A percentile compares a stretch with the other conserved stretches of the same genome.
These are phyloP conservation scores for Fusarium oxysporum DNA, from an alignment of 2,329 filamentous ascomycete genomes.

Conservation along the genomic window DNA sequence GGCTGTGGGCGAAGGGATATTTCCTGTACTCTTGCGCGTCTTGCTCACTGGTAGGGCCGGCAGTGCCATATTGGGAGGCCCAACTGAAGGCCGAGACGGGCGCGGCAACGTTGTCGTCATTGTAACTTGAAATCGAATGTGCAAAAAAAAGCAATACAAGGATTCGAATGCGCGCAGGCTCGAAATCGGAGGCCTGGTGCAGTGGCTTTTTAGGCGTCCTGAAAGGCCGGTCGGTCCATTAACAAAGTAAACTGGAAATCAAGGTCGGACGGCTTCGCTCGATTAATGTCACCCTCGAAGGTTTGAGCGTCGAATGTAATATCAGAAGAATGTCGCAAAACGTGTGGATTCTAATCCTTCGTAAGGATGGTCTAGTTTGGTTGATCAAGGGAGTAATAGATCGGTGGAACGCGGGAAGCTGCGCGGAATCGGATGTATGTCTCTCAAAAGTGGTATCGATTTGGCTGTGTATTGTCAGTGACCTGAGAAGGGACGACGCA, in stretches of 20 bases:
- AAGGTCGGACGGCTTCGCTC: slow-evolving; percentile 25
- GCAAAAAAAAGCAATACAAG: slow-evolving; percentile 10
- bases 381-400: slow-evolving; percentile 38
- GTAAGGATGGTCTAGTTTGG: slow-evolving; percentile 22
- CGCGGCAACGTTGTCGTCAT: slow-evolving; percentile 71
- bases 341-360: slow-evolving; percentile 13
- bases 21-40: slow-evolving; percentile 74
- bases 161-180: slow-evolving; percentile 35
- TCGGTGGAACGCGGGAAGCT: slow-evolving; percentile 39
- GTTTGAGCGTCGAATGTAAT: neutral
- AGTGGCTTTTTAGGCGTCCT: slow-evolving; percentile 37
- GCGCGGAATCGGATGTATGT: slow-evolving; percentile 22
- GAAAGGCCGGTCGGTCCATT: slow-evolving; percentile 46
- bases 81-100: slow-evolving; percentile 74
- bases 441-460: slow-evolving; percentile 31
- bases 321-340: slow-evolving; percentile 21
- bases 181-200: slow-evolving; percentile 34
- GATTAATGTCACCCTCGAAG: slow-evolving; percentile 27
- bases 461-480: slow-evolving; percentile 40
- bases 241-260: slow-evolving; percentile 33
- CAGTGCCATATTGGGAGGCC: slow-evolving; percentile 77
- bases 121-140: slow-evolving; percentile 13
- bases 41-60: slow-evolving; percentile 81
- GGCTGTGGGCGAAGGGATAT: slow-evolving; percentile 52
- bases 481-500: slow-evolving; percentile 20